Evolutionary conservation across 371 early-diverging fungal genomes (phyloP), one percentile per base, ranked within the genome.

Genomic region (Syncephalis fuscata): DNA sequence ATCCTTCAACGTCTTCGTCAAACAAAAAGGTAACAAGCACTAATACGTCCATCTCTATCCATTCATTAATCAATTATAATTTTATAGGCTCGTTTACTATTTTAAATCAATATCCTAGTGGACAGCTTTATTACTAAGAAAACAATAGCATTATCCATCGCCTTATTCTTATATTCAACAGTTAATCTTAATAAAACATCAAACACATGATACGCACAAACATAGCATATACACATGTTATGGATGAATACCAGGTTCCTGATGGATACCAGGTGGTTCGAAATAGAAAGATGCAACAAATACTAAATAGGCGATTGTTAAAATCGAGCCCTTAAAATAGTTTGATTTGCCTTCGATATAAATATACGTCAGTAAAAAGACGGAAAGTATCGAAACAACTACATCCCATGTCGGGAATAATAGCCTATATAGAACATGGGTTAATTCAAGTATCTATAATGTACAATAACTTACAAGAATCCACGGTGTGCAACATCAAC

Each of bases 341-440:
- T 94, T 92, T 43, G 80, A 67, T 64, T 85, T 92, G 52, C 93
- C 93, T 65, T 94, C 95, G 54, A 81, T 82, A 58, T 89, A 92
- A 23, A 88, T 80, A 54, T 89, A 88, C 7, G 80, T 80, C 45
- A 85, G 60, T 47, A 92, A 56, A 56, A 92, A 89, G 41, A 91
- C 88, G 22, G 85, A 80, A 52, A 92, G 82, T n/a, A 91, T 51
- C 22, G 88, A 82, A 19, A 82, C 63, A 39, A 84, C 73, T 44
- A 88, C 68, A 64, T 94, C 95, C 86, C 88, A 91, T 26, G 76
- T 70, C 20, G 92, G 92, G 64, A 94, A 94, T n/a, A 93, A 70
- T 49, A 94, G 65, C 15, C 88, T 87, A 59, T 7, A 45, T 49
- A 57, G 23, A 48, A 48, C 14, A 20, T 47, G 19, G 40, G 24